Evolutionary conservation across 2,329 filamentous ascomycete genomes (phyloP).

Genomic region (Pseudogymnoascus sp.): DNA sequence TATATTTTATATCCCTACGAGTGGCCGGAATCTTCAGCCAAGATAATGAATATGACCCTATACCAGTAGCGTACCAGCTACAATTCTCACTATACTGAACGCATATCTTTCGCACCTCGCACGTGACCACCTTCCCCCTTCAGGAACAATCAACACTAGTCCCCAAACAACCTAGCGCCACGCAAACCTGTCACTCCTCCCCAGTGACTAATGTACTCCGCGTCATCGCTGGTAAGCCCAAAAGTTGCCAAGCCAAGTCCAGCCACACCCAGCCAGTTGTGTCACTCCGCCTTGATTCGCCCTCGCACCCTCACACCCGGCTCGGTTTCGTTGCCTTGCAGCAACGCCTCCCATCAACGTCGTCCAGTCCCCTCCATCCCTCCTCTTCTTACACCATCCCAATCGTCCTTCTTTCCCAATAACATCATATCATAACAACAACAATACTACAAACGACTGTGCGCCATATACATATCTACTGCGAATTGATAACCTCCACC

Average conservation of each 20-base stretch:
- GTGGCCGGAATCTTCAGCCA: background rate
- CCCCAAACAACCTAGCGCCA: background rate
- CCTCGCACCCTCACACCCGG: background rate
- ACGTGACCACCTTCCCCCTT: slow-evolving; percentile 6
- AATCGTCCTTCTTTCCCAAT: slow-evolving; percentile 1
- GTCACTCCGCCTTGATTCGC: slow-evolving; percentile 2
- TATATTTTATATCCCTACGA: background rate
- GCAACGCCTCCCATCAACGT: background rate
- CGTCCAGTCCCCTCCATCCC: background rate
- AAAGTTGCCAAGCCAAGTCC: background rate
- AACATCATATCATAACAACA: background rate
- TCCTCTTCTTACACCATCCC: background rate
- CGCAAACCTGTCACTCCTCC: background rate
- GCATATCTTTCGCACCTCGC: background rate
- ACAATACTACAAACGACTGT: background rate
- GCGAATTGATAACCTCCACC: background rate
- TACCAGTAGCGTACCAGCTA: background rate
- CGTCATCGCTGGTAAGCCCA: background rate
- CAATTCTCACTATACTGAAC: background rate
- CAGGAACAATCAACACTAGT: background rate
- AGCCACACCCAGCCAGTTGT: background rate
- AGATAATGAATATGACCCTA: background rate
- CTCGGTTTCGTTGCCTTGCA: slow-evolving; percentile 9
- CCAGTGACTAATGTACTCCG: slow-evolving; percentile 1
- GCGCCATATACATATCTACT: background rate